Conservation (phyloP, 805 yeast species). For the Metschnikowia reukaufii region DNA sequence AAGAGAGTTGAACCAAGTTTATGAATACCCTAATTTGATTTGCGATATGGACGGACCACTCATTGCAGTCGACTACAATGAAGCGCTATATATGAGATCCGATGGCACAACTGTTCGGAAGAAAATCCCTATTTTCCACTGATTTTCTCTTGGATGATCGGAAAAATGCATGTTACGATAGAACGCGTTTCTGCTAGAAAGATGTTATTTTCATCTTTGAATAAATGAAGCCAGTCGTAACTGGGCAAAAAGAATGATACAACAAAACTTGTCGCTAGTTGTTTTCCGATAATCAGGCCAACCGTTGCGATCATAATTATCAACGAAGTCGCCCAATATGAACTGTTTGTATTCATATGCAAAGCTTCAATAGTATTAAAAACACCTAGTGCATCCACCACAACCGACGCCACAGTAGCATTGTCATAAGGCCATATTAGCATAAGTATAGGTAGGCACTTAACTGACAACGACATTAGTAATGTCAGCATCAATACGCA, state of each 20-base stretch:
- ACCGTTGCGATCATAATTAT: conserved; percentile 10
- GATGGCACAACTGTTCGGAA: conserved; percentile 33
- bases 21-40: conserved; percentile 73
- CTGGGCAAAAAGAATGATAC: conserved; percentile 7
- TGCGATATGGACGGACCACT: conserved; percentile 82
- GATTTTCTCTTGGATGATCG: neutral
- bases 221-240: conserved; percentile 5
- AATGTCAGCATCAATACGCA: conserved; percentile 65
- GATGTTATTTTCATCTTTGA: conserved; percentile 7
- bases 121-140: conserved; percentile 15
- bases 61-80: conserved; percentile 61
- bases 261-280: conserved; percentile 11
- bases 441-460: conserved; percentile 87
- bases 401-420: conserved; percentile 58
- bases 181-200: neutral
- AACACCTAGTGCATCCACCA: conserved; percentile 60
- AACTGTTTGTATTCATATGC: conserved; percentile 12
- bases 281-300: conserved; percentile 13
- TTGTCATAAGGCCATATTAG: conserved; percentile 93
- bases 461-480: conserved; percentile 73
- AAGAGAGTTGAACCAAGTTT: conserved; percentile 68
- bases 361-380: conserved; percentile 65
- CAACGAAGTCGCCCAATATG: conserved; percentile 9
- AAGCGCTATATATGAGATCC: conserved; percentile 29
- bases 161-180: neutral